Evolutionary conservation across 306 rosid genomes (phyloP).

Genomic region (Medicago lupulina): DNA sequence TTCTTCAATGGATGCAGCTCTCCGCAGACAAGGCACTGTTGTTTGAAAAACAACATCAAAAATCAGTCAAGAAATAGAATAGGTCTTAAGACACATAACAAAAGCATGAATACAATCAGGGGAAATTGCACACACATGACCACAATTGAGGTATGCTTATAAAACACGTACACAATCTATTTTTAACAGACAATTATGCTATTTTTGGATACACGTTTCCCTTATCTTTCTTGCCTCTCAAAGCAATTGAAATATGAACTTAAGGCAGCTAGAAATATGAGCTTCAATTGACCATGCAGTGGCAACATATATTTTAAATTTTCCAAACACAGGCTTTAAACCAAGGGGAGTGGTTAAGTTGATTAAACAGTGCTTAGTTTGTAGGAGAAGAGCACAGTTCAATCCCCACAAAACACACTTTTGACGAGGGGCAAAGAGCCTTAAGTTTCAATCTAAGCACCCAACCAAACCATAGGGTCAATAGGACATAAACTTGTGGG

Average conservation of each 20-base stretch:
- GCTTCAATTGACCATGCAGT: too few species aligned
- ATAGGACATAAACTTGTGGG: neutral
- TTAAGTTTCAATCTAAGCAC: neutral
- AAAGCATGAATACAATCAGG: neutral
- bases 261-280: too few species aligned
- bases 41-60: constrained; percentile 38
- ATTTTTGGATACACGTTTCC: too few species aligned
- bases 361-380: neutral
- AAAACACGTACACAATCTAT: too few species aligned
- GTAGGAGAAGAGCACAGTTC: neutral
- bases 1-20: constrained; percentile 92
- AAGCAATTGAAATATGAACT: too few species aligned
- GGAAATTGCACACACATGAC: neutral
- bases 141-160: neutral
- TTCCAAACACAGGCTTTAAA: neutral
- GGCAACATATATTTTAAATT: too few species aligned
- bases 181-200: too few species aligned
- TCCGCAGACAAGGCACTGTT: constrained; percentile 91
- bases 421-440: neutral
- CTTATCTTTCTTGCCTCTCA: too few species aligned
- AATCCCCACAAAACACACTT: neutral
- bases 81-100: neutral
- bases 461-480: neutral
- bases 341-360: neutral
- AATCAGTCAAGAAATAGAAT: constrained; percentile 30